phyloP scores from a whole-genome alignment of 805 yeast genomes.

The Babjeviella inositovora region DNA sequence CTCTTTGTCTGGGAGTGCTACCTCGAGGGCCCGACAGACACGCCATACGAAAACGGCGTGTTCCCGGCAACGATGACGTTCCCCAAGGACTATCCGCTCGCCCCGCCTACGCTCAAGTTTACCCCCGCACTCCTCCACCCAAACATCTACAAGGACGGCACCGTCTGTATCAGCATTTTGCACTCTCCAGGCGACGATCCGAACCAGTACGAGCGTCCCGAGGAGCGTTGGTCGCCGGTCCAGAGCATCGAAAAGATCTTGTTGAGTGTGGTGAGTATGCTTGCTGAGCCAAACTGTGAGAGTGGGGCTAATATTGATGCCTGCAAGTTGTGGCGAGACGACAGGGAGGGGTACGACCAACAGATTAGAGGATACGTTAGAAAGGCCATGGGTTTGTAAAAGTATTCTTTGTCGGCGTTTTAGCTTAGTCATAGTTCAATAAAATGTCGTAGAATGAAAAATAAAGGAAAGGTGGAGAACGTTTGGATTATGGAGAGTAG shows the following conservation, averaged over 20 bases:
- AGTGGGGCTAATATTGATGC: constrained; percentile 84
- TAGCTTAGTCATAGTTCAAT: no score
- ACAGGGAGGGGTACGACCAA: constrained; percentile 48
- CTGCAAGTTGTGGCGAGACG: constrained; percentile 82
- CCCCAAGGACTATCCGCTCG: constrained; percentile 69
- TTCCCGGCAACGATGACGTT: constrained; percentile 61
- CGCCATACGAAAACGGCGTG: constrained; percentile 81
- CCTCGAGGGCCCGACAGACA: constrained; percentile 69
- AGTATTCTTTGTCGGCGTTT: no score
- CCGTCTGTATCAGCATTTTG: constrained; percentile 87
- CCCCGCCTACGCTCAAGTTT: constrained; percentile 65
- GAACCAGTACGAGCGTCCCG: constrained; percentile 84
- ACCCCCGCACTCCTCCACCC: constrained; percentile 85
- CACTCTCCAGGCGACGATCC: constrained; percentile 98
- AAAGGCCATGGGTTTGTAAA: constrained; percentile 53
- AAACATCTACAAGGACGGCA: constrained; percentile 86
- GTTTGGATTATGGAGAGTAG: no score
- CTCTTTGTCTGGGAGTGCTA: constrained; percentile 75
- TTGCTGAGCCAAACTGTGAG: constrained; percentile 93
- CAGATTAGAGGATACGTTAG: constrained; percentile 55
- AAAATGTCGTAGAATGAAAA: no score
- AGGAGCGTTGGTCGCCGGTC: constrained; percentile 96
- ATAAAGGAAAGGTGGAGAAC: no score
- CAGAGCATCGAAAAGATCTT: constrained; percentile 96
- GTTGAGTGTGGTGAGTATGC: constrained; percentile 85